These are phyloP conservation scores for Puccinia brachypodii DNA, from an alignment of 1,284 basidiomycete species.

Conservation along the genomic window DNA sequence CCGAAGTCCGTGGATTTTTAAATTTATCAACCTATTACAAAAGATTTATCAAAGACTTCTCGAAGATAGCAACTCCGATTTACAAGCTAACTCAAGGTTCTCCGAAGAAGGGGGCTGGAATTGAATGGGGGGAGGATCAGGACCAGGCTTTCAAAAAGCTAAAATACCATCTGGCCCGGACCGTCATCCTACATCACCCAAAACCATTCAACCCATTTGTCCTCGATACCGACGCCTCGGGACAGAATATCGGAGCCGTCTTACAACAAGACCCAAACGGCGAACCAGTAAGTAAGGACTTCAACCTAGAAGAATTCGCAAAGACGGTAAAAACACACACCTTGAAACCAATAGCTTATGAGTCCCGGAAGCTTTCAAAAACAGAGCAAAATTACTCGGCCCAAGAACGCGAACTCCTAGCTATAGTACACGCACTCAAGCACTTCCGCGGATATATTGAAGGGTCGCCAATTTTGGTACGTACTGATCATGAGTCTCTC, in stretches of 20 bases:
- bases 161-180: not conserved
- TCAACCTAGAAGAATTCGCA: not conserved
- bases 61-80: not conserved
- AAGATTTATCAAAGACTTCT: conserved; percentile 1
- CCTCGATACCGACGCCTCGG: not conserved
- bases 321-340: not conserved
- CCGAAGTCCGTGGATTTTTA: conserved; percentile 8
- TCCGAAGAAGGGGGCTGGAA: not conserved
- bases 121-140: not conserved
- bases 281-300: not conserved
- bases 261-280: conserved; percentile 7
- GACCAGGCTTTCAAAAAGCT: not conserved
- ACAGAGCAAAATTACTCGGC: not conserved
- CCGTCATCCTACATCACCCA: not conserved
- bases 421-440: conserved; percentile 11
- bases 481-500: conserved; percentile 1
- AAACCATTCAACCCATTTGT: not conserved
- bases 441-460: not conserved
- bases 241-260: conserved; percentile 20
- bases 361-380: conserved; percentile 4
- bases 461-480: conserved; percentile 6
- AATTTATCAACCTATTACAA: conserved; percentile 25
- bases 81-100: conserved; percentile 18
- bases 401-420: conserved; percentile 10
- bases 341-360: not conserved